phyloP scores from a whole-genome alignment of 2,329 filamentous ascomycete genomes.

The Fusarium sulawesiense region DNA sequence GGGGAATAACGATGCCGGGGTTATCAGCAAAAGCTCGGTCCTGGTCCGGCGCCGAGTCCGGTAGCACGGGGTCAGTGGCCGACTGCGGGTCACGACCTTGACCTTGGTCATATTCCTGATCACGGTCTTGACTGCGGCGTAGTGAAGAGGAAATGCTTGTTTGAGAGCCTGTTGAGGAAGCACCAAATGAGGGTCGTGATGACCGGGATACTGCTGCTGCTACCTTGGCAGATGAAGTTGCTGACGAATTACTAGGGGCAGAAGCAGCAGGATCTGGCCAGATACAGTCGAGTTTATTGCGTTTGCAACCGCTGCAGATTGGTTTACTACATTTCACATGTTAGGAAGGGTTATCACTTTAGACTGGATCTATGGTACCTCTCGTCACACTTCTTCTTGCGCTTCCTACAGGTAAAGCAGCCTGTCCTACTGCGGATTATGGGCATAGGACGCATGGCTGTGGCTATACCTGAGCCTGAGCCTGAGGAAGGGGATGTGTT shows the following conservation, averaged over 20 bases:
- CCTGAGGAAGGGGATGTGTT: constrained; percentile 14
- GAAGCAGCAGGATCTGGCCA: constrained; percentile 52
- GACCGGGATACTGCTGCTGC: background rate
- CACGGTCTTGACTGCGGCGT: constrained; percentile 10
- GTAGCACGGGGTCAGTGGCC: constrained; percentile 26
- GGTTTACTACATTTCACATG: constrained; percentile 53
- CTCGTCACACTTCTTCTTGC: constrained; percentile 67
- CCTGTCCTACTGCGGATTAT: constrained; percentile 55
- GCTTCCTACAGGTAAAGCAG: constrained; percentile 62
- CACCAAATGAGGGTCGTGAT: constrained; percentile 30
- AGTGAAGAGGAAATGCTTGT: constrained; percentile 14
- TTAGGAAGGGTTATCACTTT: background rate
- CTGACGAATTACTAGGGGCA: constrained; percentile 28
- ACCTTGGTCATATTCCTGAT: background rate
- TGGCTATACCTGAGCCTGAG: background rate
- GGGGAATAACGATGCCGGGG: background rate
- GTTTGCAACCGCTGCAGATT: constrained; percentile 64
- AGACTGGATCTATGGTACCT: constrained; percentile 2
- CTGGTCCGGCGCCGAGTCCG: constrained; percentile 28
- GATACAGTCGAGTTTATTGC: constrained; percentile 63
- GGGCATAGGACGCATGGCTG: constrained; percentile 48
- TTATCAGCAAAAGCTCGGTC: constrained; percentile 20
- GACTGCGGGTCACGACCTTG: constrained; percentile 13
- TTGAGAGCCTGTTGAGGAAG: constrained; percentile 24
- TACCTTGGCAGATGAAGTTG: constrained; percentile 21